Percentiles rank a stretch among this genome's conserved stretches.
These are phyloP conservation scores for Hericium rajendrae DNA, from an alignment of 768 basidiomycete species.

Conservation along the genomic window DNA sequence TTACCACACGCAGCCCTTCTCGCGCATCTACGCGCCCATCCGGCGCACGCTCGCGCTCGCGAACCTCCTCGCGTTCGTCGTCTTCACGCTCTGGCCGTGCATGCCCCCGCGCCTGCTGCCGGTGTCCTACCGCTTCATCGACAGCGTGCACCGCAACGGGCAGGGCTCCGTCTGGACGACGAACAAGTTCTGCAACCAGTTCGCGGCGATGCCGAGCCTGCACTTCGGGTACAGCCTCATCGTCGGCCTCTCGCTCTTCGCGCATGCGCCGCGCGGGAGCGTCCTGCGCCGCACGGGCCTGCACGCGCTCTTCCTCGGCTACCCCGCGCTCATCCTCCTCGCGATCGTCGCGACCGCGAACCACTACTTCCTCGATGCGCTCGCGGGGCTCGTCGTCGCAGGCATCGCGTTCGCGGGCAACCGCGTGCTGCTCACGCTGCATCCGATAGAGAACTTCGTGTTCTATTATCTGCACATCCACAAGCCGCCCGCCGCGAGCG, in stretches of 20 bases:
- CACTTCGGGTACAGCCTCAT: slow-evolving; percentile 9
- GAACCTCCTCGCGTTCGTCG: slow-evolving; percentile 7
- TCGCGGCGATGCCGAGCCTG: slow-evolving; percentile 8
- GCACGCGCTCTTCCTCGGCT: slow-evolving; percentile 4
- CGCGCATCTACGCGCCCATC: slow-evolving; percentile 2
- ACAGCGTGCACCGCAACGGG: slow-evolving; percentile 6
- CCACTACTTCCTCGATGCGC: slow-evolving; percentile 9
- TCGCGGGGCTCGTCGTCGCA: slow-evolving; percentile 2
- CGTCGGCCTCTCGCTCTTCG: slow-evolving; percentile 5
- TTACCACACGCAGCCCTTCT: background rate
- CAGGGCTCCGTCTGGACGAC: slow-evolving; percentile 8
- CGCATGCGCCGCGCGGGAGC: background rate
- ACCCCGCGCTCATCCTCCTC: slow-evolving; percentile 5
- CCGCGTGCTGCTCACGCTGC: slow-evolving; percentile 1
- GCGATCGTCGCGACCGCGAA: slow-evolving; percentile 8
- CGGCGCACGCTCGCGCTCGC: slow-evolving; percentile 7
- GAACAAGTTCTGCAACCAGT: slow-evolving; percentile 7
- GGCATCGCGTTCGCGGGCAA: slow-evolving; percentile 3
- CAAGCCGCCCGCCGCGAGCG: background rate
- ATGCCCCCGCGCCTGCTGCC: slow-evolving; percentile 9
- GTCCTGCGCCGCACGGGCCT: background rate
- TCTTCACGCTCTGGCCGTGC: slow-evolving; percentile 9
- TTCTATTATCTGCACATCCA: slow-evolving; percentile 3
- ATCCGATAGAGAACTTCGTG: slow-evolving; percentile 2
- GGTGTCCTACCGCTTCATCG: slow-evolving; percentile 5